phyloP scores from a whole-genome alignment of 1,284 basidiomycete genomes.

The Porogramme epimiltina region DNA sequence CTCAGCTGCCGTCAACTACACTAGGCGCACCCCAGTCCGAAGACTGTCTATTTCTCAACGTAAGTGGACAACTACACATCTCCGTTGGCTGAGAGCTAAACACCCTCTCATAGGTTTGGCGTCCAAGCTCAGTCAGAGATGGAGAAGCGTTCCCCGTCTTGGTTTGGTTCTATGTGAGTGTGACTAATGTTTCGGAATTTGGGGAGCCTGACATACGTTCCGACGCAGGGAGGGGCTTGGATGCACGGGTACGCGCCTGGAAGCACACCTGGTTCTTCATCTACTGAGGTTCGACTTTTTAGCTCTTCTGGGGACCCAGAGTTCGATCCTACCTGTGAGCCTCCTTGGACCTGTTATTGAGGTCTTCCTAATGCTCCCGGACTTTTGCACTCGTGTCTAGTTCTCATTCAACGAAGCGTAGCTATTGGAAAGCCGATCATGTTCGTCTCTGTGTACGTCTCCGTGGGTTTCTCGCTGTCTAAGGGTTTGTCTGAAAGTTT shows the following conservation, averaged over 20 bases:
- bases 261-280: neutral
- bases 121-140: constrained; percentile 11
- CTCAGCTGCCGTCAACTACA: constrained; percentile 42
- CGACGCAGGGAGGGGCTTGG: constrained; percentile 51
- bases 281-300: neutral
- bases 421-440: constrained; percentile 51
- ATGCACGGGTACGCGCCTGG: constrained; percentile 46
- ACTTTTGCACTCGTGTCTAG: too few relatives aligned
- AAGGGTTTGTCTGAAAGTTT: too few relatives aligned
- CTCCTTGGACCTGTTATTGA: neutral
- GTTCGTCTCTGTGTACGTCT: constrained; percentile 56
- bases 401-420: constrained; percentile 43
- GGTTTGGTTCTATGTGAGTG: constrained; percentile 21
- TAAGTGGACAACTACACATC: constrained; percentile 22
- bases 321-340: constrained; percentile 50
- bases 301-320: constrained; percentile 23
- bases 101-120: constrained; percentile 16
- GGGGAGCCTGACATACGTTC: neutral
- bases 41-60: constrained; percentile 59
- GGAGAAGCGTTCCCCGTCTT: constrained; percentile 14
- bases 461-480: too few relatives aligned
- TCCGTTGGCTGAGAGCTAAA: too few relatives aligned
- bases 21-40: constrained; percentile 53
- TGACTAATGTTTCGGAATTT: neutral
- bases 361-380: too few relatives aligned